These are phyloP conservation scores for Trametes punicea DNA, from an alignment of 768 basidiomycete genomes.

Conservation along the genomic window DNA sequence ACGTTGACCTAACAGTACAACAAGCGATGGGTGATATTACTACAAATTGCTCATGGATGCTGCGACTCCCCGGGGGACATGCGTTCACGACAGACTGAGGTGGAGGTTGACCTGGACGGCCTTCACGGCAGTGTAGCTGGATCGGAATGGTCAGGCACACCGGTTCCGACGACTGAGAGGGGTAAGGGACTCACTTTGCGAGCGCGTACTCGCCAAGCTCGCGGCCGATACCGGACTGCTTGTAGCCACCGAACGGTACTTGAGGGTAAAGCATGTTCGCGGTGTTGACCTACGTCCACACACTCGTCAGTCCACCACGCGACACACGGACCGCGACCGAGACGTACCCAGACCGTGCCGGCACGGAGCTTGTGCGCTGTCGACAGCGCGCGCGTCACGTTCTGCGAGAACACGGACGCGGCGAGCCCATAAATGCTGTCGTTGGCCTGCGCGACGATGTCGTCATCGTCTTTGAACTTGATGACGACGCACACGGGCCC, in stretches of 20 bases:
- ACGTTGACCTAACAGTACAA: conserved; percentile 11
- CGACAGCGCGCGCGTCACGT: conserved; percentile 70
- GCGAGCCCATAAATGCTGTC: conserved; percentile 86
- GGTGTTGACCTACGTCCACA: conserved; percentile 40
- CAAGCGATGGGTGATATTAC: background rate
- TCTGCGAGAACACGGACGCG: conserved; percentile 78
- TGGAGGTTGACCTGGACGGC: conserved; percentile 58
- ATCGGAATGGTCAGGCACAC: background rate
- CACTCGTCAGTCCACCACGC: background rate
- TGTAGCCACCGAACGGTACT: conserved; percentile 71
- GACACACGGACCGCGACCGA: background rate
- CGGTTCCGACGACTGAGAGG: background rate
- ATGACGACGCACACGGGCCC: conserved; percentile 69
- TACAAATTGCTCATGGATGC: background rate
- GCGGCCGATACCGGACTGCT: conserved; percentile 69
- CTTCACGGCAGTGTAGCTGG: conserved; percentile 57
- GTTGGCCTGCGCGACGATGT: conserved; percentile 74
- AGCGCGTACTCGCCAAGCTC: conserved; percentile 63
- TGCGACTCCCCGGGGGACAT: background rate
- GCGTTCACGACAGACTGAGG: conserved; percentile 2
- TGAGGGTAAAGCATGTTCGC: conserved; percentile 41
- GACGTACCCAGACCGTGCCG: conserved; percentile 70
- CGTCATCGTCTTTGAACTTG: conserved; percentile 61
- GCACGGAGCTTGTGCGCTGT: conserved; percentile 75
- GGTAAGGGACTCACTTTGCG: conserved; percentile 24